Evolutionary conservation across 108 stramenopile species (phyloP), one percentile per base, ranked within the genome.

Genomic region (Fragilaria radians): DNA sequence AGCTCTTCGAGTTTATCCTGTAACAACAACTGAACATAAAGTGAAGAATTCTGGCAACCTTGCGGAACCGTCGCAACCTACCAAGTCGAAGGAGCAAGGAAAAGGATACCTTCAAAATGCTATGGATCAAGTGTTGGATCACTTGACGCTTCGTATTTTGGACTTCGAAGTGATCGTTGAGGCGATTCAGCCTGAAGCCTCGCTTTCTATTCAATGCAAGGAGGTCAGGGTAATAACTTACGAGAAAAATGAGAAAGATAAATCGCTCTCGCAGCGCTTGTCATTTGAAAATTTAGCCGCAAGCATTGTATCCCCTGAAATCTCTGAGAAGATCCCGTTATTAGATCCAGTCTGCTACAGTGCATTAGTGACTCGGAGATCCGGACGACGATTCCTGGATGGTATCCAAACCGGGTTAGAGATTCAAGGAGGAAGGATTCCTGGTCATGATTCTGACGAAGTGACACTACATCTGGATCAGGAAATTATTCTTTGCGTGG

Each of bases 341-440:
- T 50, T 74, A 32, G 58, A 65, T 19, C 73, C 73, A 50, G 56
- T 74, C 45, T 66, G 65, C 46, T 74, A 74, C 64, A 48, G 59
- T 32, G 73, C 69, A 14, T 57, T 48, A 45, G 52, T 66, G 11
- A 66, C 52, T 30, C 48, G 65, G 42, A 26, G 33, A 4, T 59
- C 67, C 0, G 57, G 63, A 0, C 42, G 68, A 25, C 30, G 73
- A 50, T 74, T 74, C 27, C n/a, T n/a, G n/a, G n/a, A n/a, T n/a
- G n/a, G n/a, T n/a, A n/a, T n/a, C n/a, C n/a, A n/a, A n/a, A n/a
- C n/a, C n/a, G n/a, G n/a, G n/a, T n/a, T n/a, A n/a, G n/a, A n/a
- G n/a, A n/a, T n/a, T n/a, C n/a, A n/a, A n/a, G n/a, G n/a, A n/a
- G n/a, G n/a, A n/a, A n/a, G n/a, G n/a, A n/a, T n/a, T n/a, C n/a